Base-by-base conservation (phyloP, 2,329 filamentous ascomycete species). In the Intubia oerlemansii region DNA sequence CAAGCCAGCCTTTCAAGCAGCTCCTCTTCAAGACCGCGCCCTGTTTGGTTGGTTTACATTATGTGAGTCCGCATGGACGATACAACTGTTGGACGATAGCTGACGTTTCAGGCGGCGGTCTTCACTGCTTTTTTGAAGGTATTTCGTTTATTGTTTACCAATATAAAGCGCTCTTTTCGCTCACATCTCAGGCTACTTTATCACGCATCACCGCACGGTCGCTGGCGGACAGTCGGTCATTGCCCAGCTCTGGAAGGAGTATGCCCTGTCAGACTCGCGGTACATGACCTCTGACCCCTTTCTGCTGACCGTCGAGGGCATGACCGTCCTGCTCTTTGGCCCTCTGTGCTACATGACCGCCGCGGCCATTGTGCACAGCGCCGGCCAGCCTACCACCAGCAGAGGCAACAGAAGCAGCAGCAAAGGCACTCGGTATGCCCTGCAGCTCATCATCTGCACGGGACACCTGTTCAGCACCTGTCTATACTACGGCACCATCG, bases 181-280 rank as follows among this genome's bases (percentile, higher is more conserved):
- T 8, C 13, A 10, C 21, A 5, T 10, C 3, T 7, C 14, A 34
- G 67, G 73, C 21, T 91, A 90, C 49, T 90, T 81, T 45, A 60
- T 82, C 36, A 48, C 65, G 37, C 68, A 84, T 45, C 74, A 79
- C 46, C 50, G 55, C 14, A 54, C 52, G 15, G 60, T 92, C 45
- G 66, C 70, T 0, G 55, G 62, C 9, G 66, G 66, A 34, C 73
- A 81, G 45, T 69, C 72, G 31, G 52, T 88, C 7, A 74, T 84
- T 32, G 79, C 74, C 3, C 80, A 92, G 53, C 57, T 91, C 25
- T 92, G 82, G 82, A 92, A 92, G 46, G 82, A 92, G 50, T 92
- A 92, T 46, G 63, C 78, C 4, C 60, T 84, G 19, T 84, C 78
- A 3, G 82, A 92, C 52, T 90, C 81, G 31, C 64, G 82, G 24